phyloP scores from a whole-genome alignment of 352 stramenopile genomes.

The Phytophthora cryptogea region DNA sequence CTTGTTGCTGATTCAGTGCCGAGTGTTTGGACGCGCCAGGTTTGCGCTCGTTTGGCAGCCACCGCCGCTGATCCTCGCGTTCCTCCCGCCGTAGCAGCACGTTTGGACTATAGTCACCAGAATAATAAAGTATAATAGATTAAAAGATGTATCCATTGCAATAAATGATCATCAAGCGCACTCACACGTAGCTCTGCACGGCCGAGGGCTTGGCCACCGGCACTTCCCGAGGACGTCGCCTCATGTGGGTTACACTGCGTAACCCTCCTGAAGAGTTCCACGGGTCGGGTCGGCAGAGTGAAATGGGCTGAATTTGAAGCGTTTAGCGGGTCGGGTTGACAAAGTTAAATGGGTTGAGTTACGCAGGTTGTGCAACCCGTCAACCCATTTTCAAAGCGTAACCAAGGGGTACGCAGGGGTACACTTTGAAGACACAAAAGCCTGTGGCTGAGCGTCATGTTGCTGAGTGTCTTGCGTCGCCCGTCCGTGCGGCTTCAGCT shows the following conservation, averaged over 20 bases:
- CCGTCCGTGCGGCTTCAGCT: conserved; percentile 27
- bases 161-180: neutral
- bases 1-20: conserved; percentile 18
- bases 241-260: conserved; percentile 9
- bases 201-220: conserved; percentile 60
- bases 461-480: conserved; percentile 33
- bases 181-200: conserved; percentile 59
- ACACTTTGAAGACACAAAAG: no score
- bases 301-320: no score
- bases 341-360: no score
- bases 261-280: neutral
- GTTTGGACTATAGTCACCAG: conserved; percentile 15
- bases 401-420: neutral
- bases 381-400: no score
- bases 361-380: no score
- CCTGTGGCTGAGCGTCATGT: conserved; percentile 30
- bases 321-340: no score
- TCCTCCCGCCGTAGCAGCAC: conserved; percentile 35
- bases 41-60: conserved; percentile 56
- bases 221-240: conserved; percentile 51
- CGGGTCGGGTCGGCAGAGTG: no score
- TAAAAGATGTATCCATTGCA: neutral
- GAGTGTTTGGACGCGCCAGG: conserved; percentile 64
- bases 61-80: conserved; percentile 22
- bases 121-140: neutral